Evolutionary conservation across 1,139 yeast species (phyloP).

Genomic region (Hyphopichia fennica): DNA sequence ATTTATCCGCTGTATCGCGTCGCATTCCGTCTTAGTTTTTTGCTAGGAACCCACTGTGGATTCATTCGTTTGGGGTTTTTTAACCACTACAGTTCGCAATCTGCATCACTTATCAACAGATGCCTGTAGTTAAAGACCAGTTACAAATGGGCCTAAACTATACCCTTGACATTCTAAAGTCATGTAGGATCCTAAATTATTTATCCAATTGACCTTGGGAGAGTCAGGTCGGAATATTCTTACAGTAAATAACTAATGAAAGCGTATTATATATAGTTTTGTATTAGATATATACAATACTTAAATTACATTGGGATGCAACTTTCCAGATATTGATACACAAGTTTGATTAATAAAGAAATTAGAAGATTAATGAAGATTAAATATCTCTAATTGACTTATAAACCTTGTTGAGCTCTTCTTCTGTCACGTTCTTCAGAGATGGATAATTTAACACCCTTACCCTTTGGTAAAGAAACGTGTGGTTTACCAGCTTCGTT

Average conservation of each 20-base stretch:
- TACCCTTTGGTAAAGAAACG: constrained; percentile 99
- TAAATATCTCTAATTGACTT: constrained; percentile 13
- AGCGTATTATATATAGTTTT: neutral
- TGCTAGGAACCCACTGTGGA: too few relatives aligned
- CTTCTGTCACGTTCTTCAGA: constrained; percentile 99
- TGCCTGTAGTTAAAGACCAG: too few relatives aligned
- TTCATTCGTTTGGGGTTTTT: neutral
- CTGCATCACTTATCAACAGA: neutral
- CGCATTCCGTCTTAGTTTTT: neutral
- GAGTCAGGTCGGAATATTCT: neutral
- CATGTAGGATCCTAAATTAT: too few relatives aligned
- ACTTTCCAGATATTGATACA: neutral
- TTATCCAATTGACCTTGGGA: too few relatives aligned
- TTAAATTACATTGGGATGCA: constrained; percentile 6
- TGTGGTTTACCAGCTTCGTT: constrained; percentile 92
- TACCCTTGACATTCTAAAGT: too few relatives aligned
- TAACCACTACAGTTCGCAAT: neutral
- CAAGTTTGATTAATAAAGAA: neutral
- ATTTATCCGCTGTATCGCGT: too few relatives aligned
- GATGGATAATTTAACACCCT: constrained; percentile 97
- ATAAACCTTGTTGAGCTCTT: constrained; percentile 69
- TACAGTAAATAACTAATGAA: neutral
- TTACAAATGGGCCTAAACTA: too few relatives aligned
- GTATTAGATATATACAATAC: constrained; percentile 2
- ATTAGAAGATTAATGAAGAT: neutral